A percentile compares a stretch with the other conserved stretches of the same genome.
phyloP scores from a whole-genome alignment of 2,329 filamentous ascomycete species.

The Penicillium sp. region DNA sequence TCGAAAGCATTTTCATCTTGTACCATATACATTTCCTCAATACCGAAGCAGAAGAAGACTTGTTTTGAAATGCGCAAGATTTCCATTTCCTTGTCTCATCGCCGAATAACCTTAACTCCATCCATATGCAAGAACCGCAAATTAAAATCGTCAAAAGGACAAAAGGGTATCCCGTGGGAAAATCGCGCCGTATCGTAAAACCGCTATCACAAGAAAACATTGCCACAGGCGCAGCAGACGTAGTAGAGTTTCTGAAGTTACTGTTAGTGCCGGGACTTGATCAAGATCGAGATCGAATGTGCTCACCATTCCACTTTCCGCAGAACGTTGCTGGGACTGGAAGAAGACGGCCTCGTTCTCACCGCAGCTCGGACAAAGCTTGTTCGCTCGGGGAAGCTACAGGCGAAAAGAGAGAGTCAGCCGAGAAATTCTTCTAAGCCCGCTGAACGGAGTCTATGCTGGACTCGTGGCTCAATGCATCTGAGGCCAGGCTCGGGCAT shows the following conservation, averaged over 20 bases:
- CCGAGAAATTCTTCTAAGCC: conserved; percentile 27
- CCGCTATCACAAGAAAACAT: conserved; percentile 65
- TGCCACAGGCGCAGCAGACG: conserved; percentile 90
- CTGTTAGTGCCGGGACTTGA: not conserved
- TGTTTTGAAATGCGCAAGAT: not conserved
- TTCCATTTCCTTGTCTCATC: conserved; percentile 14
- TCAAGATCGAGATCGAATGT: conserved; percentile 6
- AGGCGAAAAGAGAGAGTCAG: conserved; percentile 31
- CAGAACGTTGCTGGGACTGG: conserved; percentile 95
- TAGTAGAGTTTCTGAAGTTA: conserved; percentile 76
- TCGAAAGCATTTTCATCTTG: conserved; percentile 33
- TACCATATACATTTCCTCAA: conserved; percentile 21
- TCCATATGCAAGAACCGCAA: conserved; percentile 17
- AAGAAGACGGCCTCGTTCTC: conserved; percentile 96
- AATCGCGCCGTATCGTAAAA: conserved; percentile 23
- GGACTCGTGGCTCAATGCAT: not conserved
- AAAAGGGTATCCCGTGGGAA: conserved; percentile 35
- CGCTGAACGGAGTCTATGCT: conserved; percentile 8
- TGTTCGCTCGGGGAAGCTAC: conserved; percentile 88
- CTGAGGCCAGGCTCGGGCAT: conserved; percentile 8
- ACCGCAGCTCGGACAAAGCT: conserved; percentile 79
- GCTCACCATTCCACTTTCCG: conserved; percentile 96
- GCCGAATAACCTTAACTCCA: conserved; percentile 12
- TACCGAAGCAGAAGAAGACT: not conserved
- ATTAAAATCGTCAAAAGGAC: conserved; percentile 3